These are phyloP conservation scores for Theileria sp. DNA, from an alignment of 169 alveolate species.

Conservation along the genomic window DNA sequence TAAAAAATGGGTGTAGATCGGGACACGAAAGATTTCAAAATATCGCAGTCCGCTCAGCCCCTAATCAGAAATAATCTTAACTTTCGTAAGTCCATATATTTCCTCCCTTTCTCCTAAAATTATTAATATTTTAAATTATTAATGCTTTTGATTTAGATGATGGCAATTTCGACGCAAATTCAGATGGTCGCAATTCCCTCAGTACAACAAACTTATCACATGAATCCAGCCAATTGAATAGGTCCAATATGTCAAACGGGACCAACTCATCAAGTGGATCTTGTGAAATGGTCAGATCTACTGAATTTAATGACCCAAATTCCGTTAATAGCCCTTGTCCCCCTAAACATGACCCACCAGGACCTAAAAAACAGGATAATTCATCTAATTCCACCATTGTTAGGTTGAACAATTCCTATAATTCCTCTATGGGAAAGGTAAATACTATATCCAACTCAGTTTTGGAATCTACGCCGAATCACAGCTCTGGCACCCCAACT, in stretches of 20 bases:
- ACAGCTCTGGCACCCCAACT: neutral
- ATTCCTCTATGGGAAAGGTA: neutral
- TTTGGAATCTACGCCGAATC: neutral
- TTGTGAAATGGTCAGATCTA: neutral
- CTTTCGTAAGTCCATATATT: conserved; percentile 4
- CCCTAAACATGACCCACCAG: neutral
- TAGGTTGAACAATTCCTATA: neutral
- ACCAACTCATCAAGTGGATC: neutral
- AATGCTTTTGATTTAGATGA: neutral
- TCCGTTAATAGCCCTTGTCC: neutral
- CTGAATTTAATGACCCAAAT: neutral
- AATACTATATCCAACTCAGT: neutral
- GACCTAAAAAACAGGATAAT: neutral
- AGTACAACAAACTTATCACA: neutral
- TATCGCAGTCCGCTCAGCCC: conserved; percentile 8
- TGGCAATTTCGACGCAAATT: neutral
- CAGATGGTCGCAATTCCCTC: neutral
- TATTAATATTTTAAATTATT: neutral
- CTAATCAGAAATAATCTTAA: neutral
- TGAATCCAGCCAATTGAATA: neutral
- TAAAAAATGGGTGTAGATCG: conserved; percentile 8
- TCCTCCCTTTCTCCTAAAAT: neutral
- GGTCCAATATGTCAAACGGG: neutral
- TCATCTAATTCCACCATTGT: neutral
- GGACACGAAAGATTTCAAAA: conserved; percentile 13